These are phyloP conservation scores for Myrica gale DNA, from an alignment of 306 rosid genomes.

Conservation along the genomic window DNA sequence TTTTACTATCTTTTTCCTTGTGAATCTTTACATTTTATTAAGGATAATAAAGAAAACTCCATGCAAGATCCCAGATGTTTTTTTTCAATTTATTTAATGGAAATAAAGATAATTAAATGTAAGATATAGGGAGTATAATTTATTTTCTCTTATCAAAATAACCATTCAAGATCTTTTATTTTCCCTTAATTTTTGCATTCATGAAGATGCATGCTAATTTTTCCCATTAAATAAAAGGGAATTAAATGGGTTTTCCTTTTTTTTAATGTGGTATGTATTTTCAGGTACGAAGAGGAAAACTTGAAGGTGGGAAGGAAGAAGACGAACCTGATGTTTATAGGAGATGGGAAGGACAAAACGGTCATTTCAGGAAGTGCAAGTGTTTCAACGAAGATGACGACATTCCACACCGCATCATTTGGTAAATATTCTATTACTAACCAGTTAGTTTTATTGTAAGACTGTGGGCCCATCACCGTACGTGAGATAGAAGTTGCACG, in stretches of 20 bases:
- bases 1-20: no score
- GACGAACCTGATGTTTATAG: slow-evolving; percentile 74
- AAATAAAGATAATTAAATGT: no score
- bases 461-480: slow-evolving; percentile 19
- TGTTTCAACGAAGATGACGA: slow-evolving; percentile 40
- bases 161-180: no score
- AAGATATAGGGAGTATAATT: no score
- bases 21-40: no score
- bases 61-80: no score
- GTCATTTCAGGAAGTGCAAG: slow-evolving; percentile 62
- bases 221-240: no score
- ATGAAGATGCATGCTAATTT: no score
- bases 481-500: slow-evolving; percentile 31
- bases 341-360: slow-evolving; percentile 81
- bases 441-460: not conserved
- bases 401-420: slow-evolving; percentile 89
- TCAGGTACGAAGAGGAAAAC: slow-evolving; percentile 78
- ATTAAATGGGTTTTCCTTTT: not conserved
- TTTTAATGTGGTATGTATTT: not conserved
- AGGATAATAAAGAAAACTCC: no score
- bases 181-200: no score
- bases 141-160: no score
- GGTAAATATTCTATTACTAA: slow-evolving; percentile 42
- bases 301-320: slow-evolving; percentile 89
- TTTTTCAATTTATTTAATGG: no score